Evolutionary conservation across 1,284 basidiomycete species (phyloP).

Genomic region (Cutaneotrichosporon dermatis): DNA sequence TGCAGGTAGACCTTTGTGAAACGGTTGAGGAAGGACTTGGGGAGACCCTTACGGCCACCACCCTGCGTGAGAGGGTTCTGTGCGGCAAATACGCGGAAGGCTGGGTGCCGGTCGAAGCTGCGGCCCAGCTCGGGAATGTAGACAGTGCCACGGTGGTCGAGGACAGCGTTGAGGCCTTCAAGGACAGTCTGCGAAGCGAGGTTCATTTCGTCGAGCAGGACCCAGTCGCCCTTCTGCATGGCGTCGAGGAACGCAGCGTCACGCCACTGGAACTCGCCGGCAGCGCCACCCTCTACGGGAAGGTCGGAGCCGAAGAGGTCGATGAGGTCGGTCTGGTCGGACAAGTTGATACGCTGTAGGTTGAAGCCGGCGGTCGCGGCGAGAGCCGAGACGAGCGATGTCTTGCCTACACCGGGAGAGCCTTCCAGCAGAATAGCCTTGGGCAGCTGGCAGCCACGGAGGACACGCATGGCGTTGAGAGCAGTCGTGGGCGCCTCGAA

Average conservation of each 20-base stretch:
- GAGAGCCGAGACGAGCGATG: conserved; percentile 83
- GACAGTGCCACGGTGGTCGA: conserved; percentile 93
- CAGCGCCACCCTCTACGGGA: conserved; percentile 83
- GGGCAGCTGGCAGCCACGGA: conserved; percentile 80
- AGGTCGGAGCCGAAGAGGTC: conserved; percentile 97
- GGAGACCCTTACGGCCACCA: conserved; percentile 93
- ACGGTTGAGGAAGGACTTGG: conserved; percentile 94
- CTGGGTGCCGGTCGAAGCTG: conserved; percentile 80
- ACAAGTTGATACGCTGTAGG: conserved; percentile 94
- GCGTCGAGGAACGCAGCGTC: conserved; percentile 94
- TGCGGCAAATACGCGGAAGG: conserved; percentile 94
- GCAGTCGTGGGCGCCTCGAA: conserved; percentile 83
- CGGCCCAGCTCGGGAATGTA: conserved; percentile 93
- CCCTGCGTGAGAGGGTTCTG: conserved; percentile 97
- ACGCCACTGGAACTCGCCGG: conserved; percentile 95
- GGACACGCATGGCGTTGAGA: conserved; percentile 82
- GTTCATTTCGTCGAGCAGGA: conserved; percentile 98
- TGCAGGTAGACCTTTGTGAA: conserved; percentile 97
- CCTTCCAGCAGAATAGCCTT: conserved; percentile 96
- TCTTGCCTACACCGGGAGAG: conserved; percentile 98
- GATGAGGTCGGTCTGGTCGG: conserved; percentile 95
- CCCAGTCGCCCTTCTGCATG: conserved; percentile 90
- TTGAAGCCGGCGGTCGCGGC: conserved; percentile 73
- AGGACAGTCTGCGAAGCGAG: conserved; percentile 92
- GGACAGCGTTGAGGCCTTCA: conserved; percentile 92